Evolutionary conservation across 2,329 filamentous ascomycete genomes (phyloP).

Genomic region (Aspergillus clavatus): DNA sequence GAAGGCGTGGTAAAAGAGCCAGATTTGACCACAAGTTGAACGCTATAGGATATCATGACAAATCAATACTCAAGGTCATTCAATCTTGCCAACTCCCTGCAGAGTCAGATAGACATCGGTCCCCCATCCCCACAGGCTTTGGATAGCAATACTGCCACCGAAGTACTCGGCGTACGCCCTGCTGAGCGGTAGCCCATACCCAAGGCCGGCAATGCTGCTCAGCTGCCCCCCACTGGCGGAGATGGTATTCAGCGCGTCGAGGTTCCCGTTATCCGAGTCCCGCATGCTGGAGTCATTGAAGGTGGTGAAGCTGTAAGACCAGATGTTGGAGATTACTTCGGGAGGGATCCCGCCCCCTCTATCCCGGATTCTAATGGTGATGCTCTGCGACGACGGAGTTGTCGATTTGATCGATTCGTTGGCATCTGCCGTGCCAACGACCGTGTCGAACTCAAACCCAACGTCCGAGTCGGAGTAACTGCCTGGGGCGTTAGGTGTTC

Average conservation of each 20-base stretch:
- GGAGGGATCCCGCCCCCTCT: slow-evolving; percentile 89
- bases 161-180: slow-evolving; percentile 97
- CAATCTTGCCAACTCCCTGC: slow-evolving; percentile 53
- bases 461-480: slow-evolving; percentile 24
- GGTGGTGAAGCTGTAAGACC: slow-evolving; percentile 96
- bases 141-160: slow-evolving; percentile 89
- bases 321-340: slow-evolving; percentile 78
- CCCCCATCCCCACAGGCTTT: slow-evolving; percentile 93
- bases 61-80: slow-evolving; percentile 18
- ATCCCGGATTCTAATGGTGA: slow-evolving; percentile 93
- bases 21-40: background rate
- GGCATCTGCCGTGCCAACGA: slow-evolving; percentile 25
- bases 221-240: slow-evolving; percentile 65
- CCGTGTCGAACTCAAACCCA: slow-evolving; percentile 28
- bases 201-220: slow-evolving; percentile 85
- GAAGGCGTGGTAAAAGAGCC: background rate
- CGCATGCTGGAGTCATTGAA: slow-evolving; percentile 65
- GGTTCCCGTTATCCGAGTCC: slow-evolving; percentile 47
- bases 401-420: slow-evolving; percentile 31
- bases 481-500: slow-evolving; percentile 8
- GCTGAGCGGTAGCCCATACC: slow-evolving; percentile 85
- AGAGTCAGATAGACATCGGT: slow-evolving; percentile 63
- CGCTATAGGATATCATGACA: background rate
- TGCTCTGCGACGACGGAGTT: slow-evolving; percentile 60
- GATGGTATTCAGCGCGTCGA: slow-evolving; percentile 71